Conservation (phyloP, 2,329 filamentous ascomycete species). For the Apiospora aurea region DNA sequence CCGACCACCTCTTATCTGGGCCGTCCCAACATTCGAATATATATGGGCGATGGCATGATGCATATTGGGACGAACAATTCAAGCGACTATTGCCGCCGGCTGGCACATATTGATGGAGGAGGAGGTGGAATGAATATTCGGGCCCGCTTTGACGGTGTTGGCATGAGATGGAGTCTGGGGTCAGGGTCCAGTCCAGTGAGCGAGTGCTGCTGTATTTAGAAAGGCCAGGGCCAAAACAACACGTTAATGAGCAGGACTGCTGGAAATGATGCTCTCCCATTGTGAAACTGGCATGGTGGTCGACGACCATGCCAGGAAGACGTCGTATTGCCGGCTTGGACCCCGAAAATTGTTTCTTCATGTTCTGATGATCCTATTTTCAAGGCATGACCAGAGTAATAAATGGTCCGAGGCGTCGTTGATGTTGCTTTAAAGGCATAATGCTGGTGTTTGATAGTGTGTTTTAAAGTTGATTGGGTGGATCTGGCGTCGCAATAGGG, state of each 20-base stretch:
- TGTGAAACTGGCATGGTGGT: neutral
- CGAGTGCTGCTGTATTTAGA: neutral
- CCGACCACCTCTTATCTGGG: neutral
- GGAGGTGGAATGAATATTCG: neutral
- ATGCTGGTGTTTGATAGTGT: slow-evolving; percentile 1
- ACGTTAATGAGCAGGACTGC: too few relatives aligned
- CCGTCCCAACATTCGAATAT: neutral
- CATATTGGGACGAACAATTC: neutral
- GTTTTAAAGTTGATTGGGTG: slow-evolving; percentile 15
- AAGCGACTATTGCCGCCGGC: neutral
- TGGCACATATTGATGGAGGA: neutral
- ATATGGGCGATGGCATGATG: neutral
- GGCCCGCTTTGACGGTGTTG: neutral
- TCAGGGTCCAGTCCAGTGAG: neutral
- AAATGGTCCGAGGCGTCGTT: neutral
- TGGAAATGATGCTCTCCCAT: neutral
- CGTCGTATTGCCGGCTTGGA: neutral
- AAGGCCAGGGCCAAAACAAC: too few relatives aligned
- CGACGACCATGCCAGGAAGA: neutral
- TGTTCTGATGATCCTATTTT: neutral
- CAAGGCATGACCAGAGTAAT: neutral
- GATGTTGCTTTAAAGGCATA: slow-evolving; percentile 16
- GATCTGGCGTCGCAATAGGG: neutral
- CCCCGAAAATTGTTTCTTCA: neutral
- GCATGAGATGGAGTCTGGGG: neutral